A percentile compares a stretch with the other conserved stretches of the same genome.
These are phyloP conservation scores for Trichosporon asahii DNA, from an alignment of 1,284 basidiomycete genomes.

Conservation along the genomic window DNA sequence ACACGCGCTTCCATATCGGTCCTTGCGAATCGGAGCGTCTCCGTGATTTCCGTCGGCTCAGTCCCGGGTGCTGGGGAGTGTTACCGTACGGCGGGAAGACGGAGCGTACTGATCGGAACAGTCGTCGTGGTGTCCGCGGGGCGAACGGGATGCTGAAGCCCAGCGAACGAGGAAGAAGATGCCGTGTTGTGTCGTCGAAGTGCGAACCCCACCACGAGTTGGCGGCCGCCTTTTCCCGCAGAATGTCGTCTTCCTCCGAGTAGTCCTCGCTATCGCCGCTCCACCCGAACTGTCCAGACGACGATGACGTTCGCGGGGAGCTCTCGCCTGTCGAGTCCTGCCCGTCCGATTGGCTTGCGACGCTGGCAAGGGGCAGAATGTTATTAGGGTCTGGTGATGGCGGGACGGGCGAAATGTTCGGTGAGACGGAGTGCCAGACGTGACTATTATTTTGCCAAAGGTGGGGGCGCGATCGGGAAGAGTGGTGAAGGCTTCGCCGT, in stretches of 20 bases:
- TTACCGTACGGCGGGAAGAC: constrained; percentile 28
- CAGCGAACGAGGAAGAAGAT: not conserved
- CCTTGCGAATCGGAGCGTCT: constrained; percentile 13
- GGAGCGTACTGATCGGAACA: constrained; percentile 15
- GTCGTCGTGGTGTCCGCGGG: not conserved
- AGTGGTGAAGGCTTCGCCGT: not conserved
- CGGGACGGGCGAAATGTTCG: not conserved
- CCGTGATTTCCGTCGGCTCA: constrained; percentile 32
- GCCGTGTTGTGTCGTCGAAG: not conserved
- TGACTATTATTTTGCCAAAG: not conserved
- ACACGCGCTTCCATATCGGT: not conserved
- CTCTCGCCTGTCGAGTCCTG: constrained; percentile 1
- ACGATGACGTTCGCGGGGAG: not conserved
- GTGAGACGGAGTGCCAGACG: not conserved
- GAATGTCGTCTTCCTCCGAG: not conserved
- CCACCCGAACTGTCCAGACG: constrained; percentile 1
- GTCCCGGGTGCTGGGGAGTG: constrained; percentile 27
- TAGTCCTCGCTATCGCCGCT: constrained; percentile 4
- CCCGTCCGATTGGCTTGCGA: constrained; percentile 3
- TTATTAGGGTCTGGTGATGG: constrained; percentile 6
- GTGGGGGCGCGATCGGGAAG: not conserved
- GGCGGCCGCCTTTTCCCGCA: not conserved
- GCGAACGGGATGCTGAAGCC: not conserved
- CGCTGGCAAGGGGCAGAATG: constrained; percentile 6
- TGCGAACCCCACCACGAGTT: not conserved